phyloP scores from a whole-genome alignment of 2,329 filamentous ascomycete genomes.

The Botrytis porri region DNA sequence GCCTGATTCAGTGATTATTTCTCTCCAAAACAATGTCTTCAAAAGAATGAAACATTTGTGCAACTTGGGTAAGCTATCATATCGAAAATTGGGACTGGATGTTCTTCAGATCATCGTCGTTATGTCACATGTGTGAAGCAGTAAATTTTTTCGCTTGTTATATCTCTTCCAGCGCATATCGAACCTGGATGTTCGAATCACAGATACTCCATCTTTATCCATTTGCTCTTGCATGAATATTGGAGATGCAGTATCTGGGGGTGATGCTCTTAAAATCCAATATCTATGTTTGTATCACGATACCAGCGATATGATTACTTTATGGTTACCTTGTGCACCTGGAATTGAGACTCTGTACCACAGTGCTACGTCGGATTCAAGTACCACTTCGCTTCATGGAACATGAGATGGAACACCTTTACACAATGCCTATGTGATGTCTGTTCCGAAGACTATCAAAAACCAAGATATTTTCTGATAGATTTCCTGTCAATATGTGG shows the following conservation, averaged over 20 bases:
- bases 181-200: fast-evolving
- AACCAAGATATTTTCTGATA: not conserved
- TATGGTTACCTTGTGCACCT: not conserved
- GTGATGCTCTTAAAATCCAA: no score
- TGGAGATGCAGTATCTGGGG: not conserved
- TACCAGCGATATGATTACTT: not conserved
- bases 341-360: not conserved
- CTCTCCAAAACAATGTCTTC: not conserved
- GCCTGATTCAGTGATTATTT: no score
- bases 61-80: not conserved
- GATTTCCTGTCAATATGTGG: not conserved
- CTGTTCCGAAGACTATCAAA: not conserved
- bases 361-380: not conserved
- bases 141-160: not conserved
- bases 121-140: not conserved
- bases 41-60: not conserved
- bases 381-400: not conserved
- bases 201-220: not conserved
- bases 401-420: not conserved
- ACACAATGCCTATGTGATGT: not conserved
- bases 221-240: not conserved
- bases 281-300: not conserved
- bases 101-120: not conserved
- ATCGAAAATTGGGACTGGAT: not conserved
- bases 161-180: not conserved